Conservation (phyloP, 768 basidiomycete species). For the Pleurotus pulmonarius region DNA sequence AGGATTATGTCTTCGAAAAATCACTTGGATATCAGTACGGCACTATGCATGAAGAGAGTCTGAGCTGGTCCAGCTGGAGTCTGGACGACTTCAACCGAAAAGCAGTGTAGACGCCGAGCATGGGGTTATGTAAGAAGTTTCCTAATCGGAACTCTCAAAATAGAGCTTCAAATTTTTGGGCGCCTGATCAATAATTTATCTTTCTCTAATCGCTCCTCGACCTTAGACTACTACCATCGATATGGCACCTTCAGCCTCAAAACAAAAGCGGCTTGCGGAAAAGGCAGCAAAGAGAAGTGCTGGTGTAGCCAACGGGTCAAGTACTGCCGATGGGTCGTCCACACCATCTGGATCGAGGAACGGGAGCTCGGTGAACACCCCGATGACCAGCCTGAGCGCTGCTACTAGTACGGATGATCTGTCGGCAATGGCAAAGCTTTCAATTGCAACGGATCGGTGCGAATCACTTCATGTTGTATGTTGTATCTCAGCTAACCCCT, state of each 20-base stretch:
- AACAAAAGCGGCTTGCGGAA: slow-evolving; percentile 93
- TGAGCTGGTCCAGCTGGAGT: too few relatives aligned
- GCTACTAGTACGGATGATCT: slow-evolving; percentile 80
- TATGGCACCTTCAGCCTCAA: slow-evolving; percentile 79
- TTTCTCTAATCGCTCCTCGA: too few relatives aligned
- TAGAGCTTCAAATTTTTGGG: too few relatives aligned
- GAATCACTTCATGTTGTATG: slow-evolving; percentile 11
- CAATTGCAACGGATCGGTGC: slow-evolving; percentile 86
- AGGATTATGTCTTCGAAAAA: too few relatives aligned
- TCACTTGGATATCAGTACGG: too few relatives aligned
- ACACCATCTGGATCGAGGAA: slow-evolving; percentile 59
- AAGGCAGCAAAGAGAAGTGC: slow-evolving; percentile 83
- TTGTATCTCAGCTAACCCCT: slow-evolving; percentile 7
- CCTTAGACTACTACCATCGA: slow-evolving; percentile 12
- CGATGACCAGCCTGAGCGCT: slow-evolving; percentile 79
- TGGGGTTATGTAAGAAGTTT: too few relatives aligned
- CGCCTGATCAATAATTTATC: too few relatives aligned
- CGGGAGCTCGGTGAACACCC: slow-evolving; percentile 64
- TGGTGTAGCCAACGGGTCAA: slow-evolving; percentile 39
- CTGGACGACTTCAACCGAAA: too few relatives aligned
- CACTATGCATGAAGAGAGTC: too few relatives aligned
- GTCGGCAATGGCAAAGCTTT: slow-evolving; percentile 83
- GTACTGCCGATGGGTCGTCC: slow-evolving; percentile 18
- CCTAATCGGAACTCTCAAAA: too few relatives aligned
- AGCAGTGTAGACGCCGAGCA: too few relatives aligned